phyloP scores from a whole-genome alignment of 2,329 filamentous ascomycete species.

The Fusarium sp. region DNA sequence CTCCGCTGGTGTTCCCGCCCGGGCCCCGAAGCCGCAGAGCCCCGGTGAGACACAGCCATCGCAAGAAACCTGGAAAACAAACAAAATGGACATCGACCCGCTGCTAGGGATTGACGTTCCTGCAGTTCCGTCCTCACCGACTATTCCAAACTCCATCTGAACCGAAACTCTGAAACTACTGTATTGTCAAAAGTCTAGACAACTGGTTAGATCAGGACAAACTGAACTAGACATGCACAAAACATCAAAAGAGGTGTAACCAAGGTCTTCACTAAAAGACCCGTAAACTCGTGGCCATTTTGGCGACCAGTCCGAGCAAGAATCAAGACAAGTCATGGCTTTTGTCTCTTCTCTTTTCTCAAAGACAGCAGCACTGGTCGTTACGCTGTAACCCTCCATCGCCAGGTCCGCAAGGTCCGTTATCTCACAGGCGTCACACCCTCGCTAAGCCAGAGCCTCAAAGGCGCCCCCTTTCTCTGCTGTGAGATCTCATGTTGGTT shows the following conservation, averaged over 20 bases:
- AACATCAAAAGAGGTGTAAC: constrained; percentile 25
- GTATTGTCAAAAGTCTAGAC: constrained; percentile 16
- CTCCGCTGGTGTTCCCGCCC: constrained; percentile 29
- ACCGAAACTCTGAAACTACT: constrained; percentile 20
- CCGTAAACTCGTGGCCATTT: constrained; percentile 12
- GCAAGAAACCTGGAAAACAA: neutral
- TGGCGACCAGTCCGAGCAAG: constrained; percentile 14
- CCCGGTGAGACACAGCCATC: constrained; percentile 15
- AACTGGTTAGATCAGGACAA: constrained; percentile 4
- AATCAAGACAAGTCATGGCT: constrained; percentile 1
- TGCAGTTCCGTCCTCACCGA: constrained; percentile 44
- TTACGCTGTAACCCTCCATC: constrained; percentile 27
- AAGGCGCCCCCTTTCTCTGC: constrained; percentile 15
- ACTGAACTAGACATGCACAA: constrained; percentile 22
- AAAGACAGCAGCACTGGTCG: neutral
- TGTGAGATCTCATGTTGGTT: constrained; percentile 32
- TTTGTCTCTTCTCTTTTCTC: neutral
- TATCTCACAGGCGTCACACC: constrained; percentile 37
- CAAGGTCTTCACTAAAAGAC: neutral
- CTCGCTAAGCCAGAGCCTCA: constrained; percentile 33
- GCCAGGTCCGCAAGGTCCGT: constrained; percentile 16
- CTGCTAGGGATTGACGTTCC: constrained; percentile 39
- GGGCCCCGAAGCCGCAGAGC: constrained; percentile 34
- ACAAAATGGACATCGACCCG: constrained; percentile 8
- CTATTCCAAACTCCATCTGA: constrained; percentile 23